Evolutionary conservation across 2,329 filamentous ascomycete genomes (phyloP).

Genomic region (Aaosphaeria arxii): DNA sequence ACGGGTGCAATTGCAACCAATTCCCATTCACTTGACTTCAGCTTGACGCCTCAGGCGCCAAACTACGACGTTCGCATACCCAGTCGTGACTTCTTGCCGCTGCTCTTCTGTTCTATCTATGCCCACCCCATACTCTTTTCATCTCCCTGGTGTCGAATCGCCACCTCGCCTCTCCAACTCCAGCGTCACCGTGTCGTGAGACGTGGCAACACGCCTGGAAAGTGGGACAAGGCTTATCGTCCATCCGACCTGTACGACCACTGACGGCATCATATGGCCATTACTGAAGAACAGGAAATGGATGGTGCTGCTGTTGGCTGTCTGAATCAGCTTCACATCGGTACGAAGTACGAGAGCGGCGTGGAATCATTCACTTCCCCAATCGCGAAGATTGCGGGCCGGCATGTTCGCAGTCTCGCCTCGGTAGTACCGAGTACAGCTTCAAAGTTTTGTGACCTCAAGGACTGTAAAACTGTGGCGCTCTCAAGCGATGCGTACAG

Average conservation of each 20-base stretch:
- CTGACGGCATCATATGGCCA: constrained; percentile 21
- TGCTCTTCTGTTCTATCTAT: no score
- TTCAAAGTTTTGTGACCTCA: constrained; percentile 2
- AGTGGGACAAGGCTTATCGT: constrained; percentile 11
- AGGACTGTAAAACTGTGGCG: constrained; percentile 16
- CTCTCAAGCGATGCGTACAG: constrained; percentile 25
- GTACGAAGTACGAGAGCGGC: no score
- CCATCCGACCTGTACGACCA: constrained; percentile 23
- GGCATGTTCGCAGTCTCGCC: constrained; percentile 3
- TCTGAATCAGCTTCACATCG: no score
- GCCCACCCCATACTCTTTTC: no score
- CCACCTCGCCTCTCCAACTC: no score
- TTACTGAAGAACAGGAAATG: no score
- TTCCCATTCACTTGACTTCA: constrained; percentile 5
- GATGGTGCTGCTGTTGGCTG: no score
- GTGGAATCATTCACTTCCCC: no score
- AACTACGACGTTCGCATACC: constrained; percentile 31
- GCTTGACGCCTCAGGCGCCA: constrained; percentile 31
- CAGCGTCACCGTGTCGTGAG: constrained; percentile 12
- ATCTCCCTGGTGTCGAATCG: no score
- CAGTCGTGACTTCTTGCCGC: constrained; percentile 14
- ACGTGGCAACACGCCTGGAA: constrained; percentile 20
- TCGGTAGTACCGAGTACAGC: neutral
- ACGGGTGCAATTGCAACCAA: no score
- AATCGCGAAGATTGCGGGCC: neutral